These are phyloP conservation scores for Lasiosphaeria miniovina DNA, from an alignment of 495 filamentous ascomycete species.

Conservation along the genomic window DNA sequence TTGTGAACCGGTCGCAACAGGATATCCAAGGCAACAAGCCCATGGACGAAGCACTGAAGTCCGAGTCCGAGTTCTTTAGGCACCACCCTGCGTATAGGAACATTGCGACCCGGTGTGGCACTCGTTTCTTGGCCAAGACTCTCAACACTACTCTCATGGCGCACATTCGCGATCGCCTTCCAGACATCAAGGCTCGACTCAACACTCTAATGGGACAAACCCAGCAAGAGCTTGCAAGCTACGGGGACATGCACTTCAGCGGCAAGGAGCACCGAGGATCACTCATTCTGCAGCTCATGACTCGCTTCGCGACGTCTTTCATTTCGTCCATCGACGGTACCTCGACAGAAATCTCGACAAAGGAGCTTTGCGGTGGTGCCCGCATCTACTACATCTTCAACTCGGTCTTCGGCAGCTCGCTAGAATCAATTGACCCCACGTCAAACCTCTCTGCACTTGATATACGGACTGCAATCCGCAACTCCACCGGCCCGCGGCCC, in stretches of 20 bases:
- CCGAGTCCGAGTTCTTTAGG: slow-evolving; percentile 92
- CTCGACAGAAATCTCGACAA: slow-evolving; percentile 96
- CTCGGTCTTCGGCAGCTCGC: slow-evolving; percentile 94
- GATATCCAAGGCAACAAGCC: slow-evolving; percentile 96
- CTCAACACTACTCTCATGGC: slow-evolving; percentile 92
- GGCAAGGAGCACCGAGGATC: slow-evolving; percentile 96
- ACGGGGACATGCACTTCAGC: slow-evolving; percentile 96
- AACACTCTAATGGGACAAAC: slow-evolving; percentile 99
- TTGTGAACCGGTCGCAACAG: slow-evolving; percentile 97
- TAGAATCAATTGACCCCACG: slow-evolving; percentile 94
- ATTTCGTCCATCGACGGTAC: slow-evolving; percentile 99
- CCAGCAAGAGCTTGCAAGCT: slow-evolving; percentile 96
- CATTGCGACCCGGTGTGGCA: slow-evolving; percentile 90
- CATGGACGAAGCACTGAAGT: slow-evolving; percentile 81
- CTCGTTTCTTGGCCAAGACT: slow-evolving; percentile 91
- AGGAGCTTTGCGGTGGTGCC: slow-evolving; percentile 94
- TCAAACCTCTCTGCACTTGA: slow-evolving; percentile 93
- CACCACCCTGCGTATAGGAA: slow-evolving; percentile 97
- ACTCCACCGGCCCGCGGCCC: slow-evolving; percentile 93
- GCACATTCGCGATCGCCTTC: slow-evolving; percentile 92
- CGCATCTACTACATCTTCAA: slow-evolving; percentile 99
- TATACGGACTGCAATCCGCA: slow-evolving; percentile 96
- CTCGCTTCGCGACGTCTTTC: slow-evolving; percentile 94
- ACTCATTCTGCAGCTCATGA: slow-evolving; percentile 96
- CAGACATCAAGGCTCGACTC: slow-evolving; percentile 95